Conservation (phyloP, 371 early-diverging fungal genomes). For the Blakeslea trispora region DNA sequence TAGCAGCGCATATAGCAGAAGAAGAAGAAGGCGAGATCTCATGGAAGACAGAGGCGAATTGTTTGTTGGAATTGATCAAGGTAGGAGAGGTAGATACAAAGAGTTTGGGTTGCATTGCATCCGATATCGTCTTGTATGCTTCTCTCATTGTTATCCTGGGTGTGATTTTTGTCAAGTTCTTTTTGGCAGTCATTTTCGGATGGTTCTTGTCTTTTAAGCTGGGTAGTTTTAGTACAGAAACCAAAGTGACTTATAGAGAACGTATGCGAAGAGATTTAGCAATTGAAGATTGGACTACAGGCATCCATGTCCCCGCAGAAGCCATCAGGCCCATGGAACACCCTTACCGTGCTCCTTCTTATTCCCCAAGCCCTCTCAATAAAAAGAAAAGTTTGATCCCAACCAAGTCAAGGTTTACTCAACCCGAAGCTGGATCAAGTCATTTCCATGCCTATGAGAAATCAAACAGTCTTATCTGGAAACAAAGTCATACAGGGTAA, state of each 20-base stretch:
- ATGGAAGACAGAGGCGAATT: slow-evolving; percentile 54
- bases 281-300: slow-evolving; percentile 61
- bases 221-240: slow-evolving; percentile 41
- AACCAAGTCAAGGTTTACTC: slow-evolving; percentile 31
- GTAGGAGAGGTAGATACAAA: slow-evolving; percentile 80
- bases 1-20: slow-evolving; percentile 25
- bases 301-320: slow-evolving; percentile 50
- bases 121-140: slow-evolving; percentile 61
- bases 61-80: slow-evolving; percentile 66
- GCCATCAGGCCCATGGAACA: slow-evolving; percentile 18
- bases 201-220: slow-evolving; percentile 59
- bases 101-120: slow-evolving; percentile 70
- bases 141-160: slow-evolving; percentile 60
- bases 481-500: slow-evolving; percentile 20
- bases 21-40: neutral
- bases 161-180: slow-evolving; percentile 65
- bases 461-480: slow-evolving; percentile 25
- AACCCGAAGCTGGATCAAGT: slow-evolving; percentile 32
- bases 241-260: slow-evolving; percentile 37
- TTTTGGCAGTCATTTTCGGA: slow-evolving; percentile 67
- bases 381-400: slow-evolving; percentile 25
- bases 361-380: neutral
- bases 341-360: neutral
- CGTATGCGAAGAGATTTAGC: slow-evolving; percentile 52
- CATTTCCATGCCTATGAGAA: slow-evolving; percentile 25